These are phyloP conservation scores for Corrigiola litoralis DNA, from an alignment of 179 eudicot species.

Conservation along the genomic window DNA sequence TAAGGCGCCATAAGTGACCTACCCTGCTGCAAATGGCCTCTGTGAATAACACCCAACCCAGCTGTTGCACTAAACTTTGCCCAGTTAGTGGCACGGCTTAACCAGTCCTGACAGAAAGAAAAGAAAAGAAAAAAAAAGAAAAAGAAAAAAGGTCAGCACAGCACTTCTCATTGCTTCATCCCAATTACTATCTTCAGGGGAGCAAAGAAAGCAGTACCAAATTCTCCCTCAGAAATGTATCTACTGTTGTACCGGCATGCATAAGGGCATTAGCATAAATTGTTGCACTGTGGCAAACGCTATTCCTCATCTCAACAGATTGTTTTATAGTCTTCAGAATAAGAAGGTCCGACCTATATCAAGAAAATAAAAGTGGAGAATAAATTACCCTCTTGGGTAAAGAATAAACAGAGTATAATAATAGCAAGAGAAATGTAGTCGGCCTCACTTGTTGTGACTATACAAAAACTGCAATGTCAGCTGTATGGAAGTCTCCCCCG, in stretches of 20 bases:
- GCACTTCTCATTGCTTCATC: neutral
- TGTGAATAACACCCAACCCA: constrained; percentile 87
- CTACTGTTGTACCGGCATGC: constrained; percentile 99
- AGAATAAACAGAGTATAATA: neutral
- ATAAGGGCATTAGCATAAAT: constrained; percentile 96
- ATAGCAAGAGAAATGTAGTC: neutral
- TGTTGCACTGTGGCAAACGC: constrained; percentile 99
- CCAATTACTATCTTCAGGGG: neutral
- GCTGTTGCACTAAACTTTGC: constrained; percentile 96
- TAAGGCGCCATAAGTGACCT: constrained; percentile 94
- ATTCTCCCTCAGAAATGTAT: constrained; percentile 92
- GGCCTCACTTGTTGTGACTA: constrained; percentile 84
- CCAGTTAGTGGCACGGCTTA: constrained; percentile 94
- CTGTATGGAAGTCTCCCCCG: constrained; percentile 96
- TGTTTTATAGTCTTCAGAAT: constrained; percentile 96
- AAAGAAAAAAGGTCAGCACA: neutral
- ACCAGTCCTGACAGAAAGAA: constrained; percentile 63
- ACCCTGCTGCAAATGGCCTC: constrained; percentile 90
- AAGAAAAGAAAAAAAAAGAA: neutral
- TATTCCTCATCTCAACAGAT: constrained; percentile 96
- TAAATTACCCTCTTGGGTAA: neutral
- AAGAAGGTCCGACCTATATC: constrained; percentile 83
- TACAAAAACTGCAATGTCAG: constrained; percentile 81
- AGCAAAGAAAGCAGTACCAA: constrained; percentile 40
- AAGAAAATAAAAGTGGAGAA: constrained; percentile 12